These are phyloP conservation scores for Plasmodium yoelii DNA, from an alignment of 169 alveolate species.

Conservation along the genomic window DNA sequence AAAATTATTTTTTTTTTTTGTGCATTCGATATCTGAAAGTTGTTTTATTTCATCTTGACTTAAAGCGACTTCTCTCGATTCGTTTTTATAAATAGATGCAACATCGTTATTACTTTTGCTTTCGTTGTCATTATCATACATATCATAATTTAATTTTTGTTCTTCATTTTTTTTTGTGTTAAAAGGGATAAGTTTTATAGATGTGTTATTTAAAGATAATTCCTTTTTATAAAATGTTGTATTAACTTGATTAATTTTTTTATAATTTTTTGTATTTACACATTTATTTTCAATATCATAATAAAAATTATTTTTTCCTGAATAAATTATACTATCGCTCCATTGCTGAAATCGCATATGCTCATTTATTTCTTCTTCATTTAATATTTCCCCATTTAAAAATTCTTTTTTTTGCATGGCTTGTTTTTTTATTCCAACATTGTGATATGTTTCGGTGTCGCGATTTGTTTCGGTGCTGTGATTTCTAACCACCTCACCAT, in stretches of 20 bases:
- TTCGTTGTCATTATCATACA: background rate
- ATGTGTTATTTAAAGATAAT: conserved; percentile 6
- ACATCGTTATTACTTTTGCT: background rate
- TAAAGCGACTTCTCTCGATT: background rate
- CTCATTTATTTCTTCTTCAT: conserved; percentile 72
- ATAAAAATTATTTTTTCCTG: conserved; percentile 10
- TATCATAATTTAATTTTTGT: conserved; percentile 38
- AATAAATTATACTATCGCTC: conserved; percentile 44
- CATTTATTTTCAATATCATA: conserved; percentile 46
- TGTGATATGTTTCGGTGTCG: background rate
- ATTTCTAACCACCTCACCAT: background rate
- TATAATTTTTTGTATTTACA: conserved; percentile 43
- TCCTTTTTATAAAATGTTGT: conserved; percentile 27
- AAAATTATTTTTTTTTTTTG: conserved; percentile 30
- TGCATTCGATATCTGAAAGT: conserved; percentile 13
- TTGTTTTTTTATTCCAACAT: background rate
- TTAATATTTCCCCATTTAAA: conserved; percentile 66
- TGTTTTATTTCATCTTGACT: conserved; percentile 29
- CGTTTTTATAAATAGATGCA: background rate
- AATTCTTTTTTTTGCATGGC: background rate
- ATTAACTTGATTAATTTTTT: conserved; percentile 62
- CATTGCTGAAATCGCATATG: conserved; percentile 74
- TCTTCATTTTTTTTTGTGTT: conserved; percentile 17
- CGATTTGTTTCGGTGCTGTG: too few relatives aligned
- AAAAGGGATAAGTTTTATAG: conserved; percentile 35